Percentiles rank a stretch among this genome's conserved stretches.
phyloP scores from a whole-genome alignment of 129 eudicot genomes.

The Artemisia annua region DNA sequence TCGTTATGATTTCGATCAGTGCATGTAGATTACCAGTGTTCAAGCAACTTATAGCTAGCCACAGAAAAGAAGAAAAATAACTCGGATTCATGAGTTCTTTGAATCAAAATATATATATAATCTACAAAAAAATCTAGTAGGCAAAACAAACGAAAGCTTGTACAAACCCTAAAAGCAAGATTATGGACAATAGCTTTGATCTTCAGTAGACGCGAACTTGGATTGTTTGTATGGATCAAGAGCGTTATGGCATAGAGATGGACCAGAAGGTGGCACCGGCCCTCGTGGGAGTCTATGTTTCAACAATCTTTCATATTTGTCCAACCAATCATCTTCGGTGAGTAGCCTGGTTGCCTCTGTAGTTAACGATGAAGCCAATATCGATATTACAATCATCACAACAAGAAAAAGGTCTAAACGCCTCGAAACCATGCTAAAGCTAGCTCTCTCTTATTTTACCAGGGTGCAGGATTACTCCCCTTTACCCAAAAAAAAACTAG shows the following conservation, averaged over 20 bases:
- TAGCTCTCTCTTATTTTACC: too few species aligned
- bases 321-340: conserved; percentile 22
- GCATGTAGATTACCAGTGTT: background rate
- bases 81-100: conserved; percentile 20
- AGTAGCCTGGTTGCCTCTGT: conserved; percentile 21
- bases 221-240: conserved; percentile 32
- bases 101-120: background rate
- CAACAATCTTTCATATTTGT: conserved; percentile 23
- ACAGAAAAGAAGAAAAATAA: background rate
- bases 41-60: conserved; percentile 4
- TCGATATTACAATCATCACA: conserved; percentile 2
- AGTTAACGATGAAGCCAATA: conserved; percentile 17
- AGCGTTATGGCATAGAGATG: conserved; percentile 56
- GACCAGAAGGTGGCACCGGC: conserved; percentile 65
- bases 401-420: conserved; percentile 15
- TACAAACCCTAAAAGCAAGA: conserved; percentile 20
- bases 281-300: conserved; percentile 50
- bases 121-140: conserved; percentile 8
- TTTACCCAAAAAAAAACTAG: too few species aligned
- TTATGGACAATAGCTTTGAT: conserved; percentile 36
- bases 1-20: too few species aligned
- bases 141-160: background rate
- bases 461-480: too few species aligned
- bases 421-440: conserved; percentile 24
- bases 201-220: conserved; percentile 21